Evolutionary conservation across 1,139 yeast species (phyloP).

Genomic region (Pichia terricola): DNA sequence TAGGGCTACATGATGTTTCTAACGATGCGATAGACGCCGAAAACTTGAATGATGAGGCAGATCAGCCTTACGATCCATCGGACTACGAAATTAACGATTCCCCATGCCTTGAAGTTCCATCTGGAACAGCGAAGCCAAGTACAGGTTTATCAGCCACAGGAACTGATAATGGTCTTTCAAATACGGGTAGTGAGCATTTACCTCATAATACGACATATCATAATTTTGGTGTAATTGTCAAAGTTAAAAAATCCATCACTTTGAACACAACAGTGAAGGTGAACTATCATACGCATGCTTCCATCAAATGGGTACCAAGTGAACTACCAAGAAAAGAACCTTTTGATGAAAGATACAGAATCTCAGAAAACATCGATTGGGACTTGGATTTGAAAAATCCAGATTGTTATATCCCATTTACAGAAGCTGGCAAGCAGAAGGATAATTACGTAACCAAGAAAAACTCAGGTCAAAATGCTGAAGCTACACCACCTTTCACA

Average conservation of each 20-base stretch:
- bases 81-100: not conserved
- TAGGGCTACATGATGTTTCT: not conserved
- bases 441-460: not conserved
- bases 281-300: slow-evolving; percentile 22
- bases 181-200: not conserved
- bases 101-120: not conserved
- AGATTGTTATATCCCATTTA: slow-evolving; percentile 26
- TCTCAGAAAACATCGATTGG: slow-evolving; percentile 25
- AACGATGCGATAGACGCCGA: slow-evolving; percentile 2
- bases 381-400: slow-evolving; percentile 22
- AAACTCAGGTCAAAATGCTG: not conserved
- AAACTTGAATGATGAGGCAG: slow-evolving; percentile 1
- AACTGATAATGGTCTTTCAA: not conserved
- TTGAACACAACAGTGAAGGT: slow-evolving; percentile 21
- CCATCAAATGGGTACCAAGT: slow-evolving; percentile 21
- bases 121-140: not conserved
- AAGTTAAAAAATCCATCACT: slow-evolving; percentile 18
- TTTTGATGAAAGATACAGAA: slow-evolving; percentile 23
- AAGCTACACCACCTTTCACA: not conserved
- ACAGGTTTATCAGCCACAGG: not conserved
- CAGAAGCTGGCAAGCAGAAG: slow-evolving; percentile 1
- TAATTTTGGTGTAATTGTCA: slow-evolving; percentile 24
- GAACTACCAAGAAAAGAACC: slow-evolving; percentile 18
- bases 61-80: slow-evolving; percentile 2
- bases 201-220: slow-evolving; percentile 20